Evolutionary conservation across 345 rosid species (phyloP).

Genomic region (Erodium maritimum): DNA sequence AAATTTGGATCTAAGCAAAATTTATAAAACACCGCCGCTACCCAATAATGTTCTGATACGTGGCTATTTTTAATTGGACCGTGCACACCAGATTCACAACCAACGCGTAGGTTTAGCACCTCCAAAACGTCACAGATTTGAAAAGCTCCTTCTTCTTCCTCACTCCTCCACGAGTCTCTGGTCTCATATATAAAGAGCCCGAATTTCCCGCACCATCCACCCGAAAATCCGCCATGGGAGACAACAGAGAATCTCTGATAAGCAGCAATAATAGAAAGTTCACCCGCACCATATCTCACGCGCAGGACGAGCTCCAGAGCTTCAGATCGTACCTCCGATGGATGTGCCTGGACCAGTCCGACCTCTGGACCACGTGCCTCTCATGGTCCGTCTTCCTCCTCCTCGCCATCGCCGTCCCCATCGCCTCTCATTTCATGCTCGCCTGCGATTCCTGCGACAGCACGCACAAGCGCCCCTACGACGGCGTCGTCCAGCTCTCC

Average conservation of each 20-base stretch:
- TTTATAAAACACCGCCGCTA: no score
- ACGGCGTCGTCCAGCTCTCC: constrained; percentile 70
- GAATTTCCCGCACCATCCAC: no score
- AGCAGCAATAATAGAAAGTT: constrained; percentile 19
- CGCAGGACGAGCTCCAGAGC: constrained; percentile 66
- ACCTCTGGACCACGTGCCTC: constrained; percentile 31
- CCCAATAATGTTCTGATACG: no score
- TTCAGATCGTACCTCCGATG: constrained; percentile 65
- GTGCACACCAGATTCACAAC: no score
- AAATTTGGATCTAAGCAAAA: no score
- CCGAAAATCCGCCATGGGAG: constrained; percentile 24
- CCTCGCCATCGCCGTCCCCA: constrained; percentile 55
- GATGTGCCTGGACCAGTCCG: constrained; percentile 92
- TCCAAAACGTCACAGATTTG: no score
- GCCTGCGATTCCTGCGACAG: constrained; percentile 67
- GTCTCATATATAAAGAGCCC: no score
- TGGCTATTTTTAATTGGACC: no score
- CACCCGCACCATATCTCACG: constrained; percentile 40
- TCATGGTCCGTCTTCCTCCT: constrained; percentile 68
- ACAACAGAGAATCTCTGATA: constrained; percentile 21
- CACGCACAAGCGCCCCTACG: constrained; percentile 57
- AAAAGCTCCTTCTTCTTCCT: no score
- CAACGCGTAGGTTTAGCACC: no score
- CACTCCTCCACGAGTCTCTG: no score
- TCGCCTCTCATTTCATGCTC: constrained; percentile 55